phyloP scores from a whole-genome alignment of 805 yeast species.

The Dipodascus geniculatus region DNA sequence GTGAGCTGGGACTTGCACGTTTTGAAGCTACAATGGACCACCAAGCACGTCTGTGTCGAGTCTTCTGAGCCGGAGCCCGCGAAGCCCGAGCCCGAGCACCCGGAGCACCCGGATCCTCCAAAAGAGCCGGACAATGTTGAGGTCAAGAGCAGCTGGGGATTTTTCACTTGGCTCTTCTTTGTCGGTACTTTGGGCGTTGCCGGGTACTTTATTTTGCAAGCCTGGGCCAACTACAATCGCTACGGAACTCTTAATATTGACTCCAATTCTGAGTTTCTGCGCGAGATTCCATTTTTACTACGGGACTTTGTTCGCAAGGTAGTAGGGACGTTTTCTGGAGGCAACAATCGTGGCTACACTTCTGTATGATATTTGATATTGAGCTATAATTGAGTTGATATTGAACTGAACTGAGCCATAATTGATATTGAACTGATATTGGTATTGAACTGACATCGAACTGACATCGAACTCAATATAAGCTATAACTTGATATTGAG shows the following conservation, averaged over 20 bases:
- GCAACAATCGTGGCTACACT: constrained; percentile 75
- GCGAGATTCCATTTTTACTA: constrained; percentile 62
- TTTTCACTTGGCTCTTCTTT: constrained; percentile 75
- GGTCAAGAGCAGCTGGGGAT: constrained; percentile 52
- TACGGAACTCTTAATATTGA: constrained; percentile 58
- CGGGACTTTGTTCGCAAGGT: constrained; percentile 64
- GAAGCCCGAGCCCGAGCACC: background rate
- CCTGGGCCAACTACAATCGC: constrained; percentile 65
- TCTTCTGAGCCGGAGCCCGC: background rate
- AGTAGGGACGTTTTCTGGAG: constrained; percentile 51
- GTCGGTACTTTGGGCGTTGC: constrained; percentile 60
- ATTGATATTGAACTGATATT: too few species aligned
- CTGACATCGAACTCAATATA: too few species aligned
- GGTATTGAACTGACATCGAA: too few species aligned
- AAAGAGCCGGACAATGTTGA: constrained; percentile 15
- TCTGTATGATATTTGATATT: constrained; percentile 48
- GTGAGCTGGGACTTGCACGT: constrained; percentile 13
- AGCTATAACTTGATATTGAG: too few species aligned
- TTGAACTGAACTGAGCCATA: background rate
- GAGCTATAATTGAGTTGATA: constrained; percentile 5
- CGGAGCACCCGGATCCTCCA: constrained; percentile 1
- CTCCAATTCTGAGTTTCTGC: constrained; percentile 34
- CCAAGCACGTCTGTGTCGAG: constrained; percentile 17
- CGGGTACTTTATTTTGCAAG: constrained; percentile 59
- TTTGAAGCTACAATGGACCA: constrained; percentile 12